Conservation (phyloP, 352 stramenopile species). For the Phytophthora podocarpi region DNA sequence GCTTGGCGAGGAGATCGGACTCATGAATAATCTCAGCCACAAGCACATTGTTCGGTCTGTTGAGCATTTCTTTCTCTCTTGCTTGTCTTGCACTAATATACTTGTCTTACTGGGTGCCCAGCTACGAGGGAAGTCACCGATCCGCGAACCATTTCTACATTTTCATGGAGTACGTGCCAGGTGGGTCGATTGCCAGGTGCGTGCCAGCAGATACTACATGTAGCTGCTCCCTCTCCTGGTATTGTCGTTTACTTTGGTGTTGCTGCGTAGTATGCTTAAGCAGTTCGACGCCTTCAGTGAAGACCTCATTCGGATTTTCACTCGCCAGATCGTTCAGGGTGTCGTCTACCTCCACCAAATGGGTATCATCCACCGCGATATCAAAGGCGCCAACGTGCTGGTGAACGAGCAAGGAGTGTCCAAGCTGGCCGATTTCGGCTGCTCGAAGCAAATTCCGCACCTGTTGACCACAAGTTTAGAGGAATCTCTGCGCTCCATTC, state of each 20-base stretch:
- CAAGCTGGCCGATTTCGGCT: conserved; percentile 92
- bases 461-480: conserved; percentile 84
- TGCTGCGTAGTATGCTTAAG: conserved; percentile 76
- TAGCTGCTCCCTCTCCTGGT: too few relatives aligned
- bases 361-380: conserved; percentile 94
- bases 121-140: conserved; percentile 86
- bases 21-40: conserved; percentile 95
- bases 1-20: conserved; percentile 90
- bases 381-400: conserved; percentile 92
- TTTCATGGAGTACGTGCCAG: conserved; percentile 97
- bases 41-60: conserved; percentile 94
- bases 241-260: conserved; percentile 3
- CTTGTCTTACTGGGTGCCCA: conserved; percentile 20
- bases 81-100: conserved; percentile 22
- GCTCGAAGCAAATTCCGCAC: conserved; percentile 86
- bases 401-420: conserved; percentile 87
- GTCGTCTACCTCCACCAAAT: conserved; percentile 93
- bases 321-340: conserved; percentile 90
- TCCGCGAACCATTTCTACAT: conserved; percentile 90
- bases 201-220: conserved; percentile 1
- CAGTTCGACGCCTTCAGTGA: conserved; percentile 95
- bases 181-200: conserved; percentile 88
- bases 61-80: neutral
- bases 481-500: conserved; percentile 80
- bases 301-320: conserved; percentile 90